A percentile compares a stretch with the other conserved stretches of the same genome.
Conservation (phyloP, 495 filamentous ascomycete genomes). For the Astrocystis sublimbata region DNA sequence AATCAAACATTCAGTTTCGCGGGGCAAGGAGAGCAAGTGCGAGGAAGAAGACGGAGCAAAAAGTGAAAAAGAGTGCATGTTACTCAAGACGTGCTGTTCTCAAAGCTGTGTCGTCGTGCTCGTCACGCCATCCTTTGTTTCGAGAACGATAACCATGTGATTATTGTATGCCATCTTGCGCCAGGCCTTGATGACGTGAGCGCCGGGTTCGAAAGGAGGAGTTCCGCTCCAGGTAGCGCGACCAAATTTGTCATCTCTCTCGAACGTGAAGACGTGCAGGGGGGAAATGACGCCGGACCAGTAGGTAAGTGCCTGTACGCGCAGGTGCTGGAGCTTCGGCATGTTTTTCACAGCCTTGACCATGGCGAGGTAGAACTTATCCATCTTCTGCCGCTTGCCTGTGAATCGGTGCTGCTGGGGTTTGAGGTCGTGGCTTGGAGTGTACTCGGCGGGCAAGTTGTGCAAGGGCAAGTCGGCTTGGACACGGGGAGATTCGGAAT, state of each 20-base stretch:
- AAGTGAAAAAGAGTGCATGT: no score
- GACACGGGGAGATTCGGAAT: background rate
- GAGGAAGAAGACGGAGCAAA: background rate
- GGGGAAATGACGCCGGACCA: background rate
- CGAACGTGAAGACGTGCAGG: background rate
- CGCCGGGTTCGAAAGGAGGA: background rate
- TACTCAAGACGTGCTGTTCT: no score
- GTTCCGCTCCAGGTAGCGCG: background rate
- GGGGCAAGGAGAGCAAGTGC: background rate
- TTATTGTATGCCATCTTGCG: background rate
- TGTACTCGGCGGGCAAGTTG: background rate
- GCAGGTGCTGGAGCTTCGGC: slow-evolving; percentile 3
- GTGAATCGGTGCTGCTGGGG: slow-evolving; percentile 9
- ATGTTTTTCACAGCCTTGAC: slow-evolving; percentile 2
- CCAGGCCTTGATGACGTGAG: background rate
- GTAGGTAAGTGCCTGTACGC: background rate
- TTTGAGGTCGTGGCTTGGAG: background rate
- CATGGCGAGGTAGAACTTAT: background rate
- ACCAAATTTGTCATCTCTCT: background rate
- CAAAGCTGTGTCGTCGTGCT: background rate
- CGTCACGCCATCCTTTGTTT: background rate
- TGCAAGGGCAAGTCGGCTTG: slow-evolving; percentile 7
- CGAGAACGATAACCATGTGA: background rate
- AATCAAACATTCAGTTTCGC: background rate
- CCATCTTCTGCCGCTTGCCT: background rate